Percentiles rank a stretch among this genome's conserved stretches.
Conservation (phyloP, 345 rosid species). For the Murraya koenigii region DNA sequence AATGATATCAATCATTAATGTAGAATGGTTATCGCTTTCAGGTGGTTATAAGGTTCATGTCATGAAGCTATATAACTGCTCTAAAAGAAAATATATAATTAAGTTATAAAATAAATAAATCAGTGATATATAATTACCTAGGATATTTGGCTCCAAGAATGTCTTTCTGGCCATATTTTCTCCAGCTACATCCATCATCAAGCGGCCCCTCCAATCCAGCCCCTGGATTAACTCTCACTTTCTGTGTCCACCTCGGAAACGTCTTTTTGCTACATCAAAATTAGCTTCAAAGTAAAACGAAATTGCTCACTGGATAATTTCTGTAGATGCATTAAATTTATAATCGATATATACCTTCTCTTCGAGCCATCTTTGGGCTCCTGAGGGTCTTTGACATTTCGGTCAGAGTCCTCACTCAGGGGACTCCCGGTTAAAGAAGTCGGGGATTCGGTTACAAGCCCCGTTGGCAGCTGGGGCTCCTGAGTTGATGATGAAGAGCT, state of each 20-base stretch:
- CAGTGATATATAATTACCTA: slow-evolving; percentile 30
- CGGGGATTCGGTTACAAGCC: slow-evolving; percentile 32
- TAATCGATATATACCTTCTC: slow-evolving; percentile 27
- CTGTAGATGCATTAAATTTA: too few relatives aligned
- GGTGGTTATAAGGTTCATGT: neutral
- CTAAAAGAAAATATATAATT: neutral
- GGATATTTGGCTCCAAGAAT: slow-evolving; percentile 80
- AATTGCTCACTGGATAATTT: too few relatives aligned
- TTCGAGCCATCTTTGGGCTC: slow-evolving; percentile 31
- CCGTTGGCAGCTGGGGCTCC: slow-evolving; percentile 1
- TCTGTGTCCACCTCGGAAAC: slow-evolving; percentile 50
- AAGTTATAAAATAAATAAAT: too few relatives aligned
- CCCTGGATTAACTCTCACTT: slow-evolving; percentile 52
- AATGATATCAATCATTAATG: too few relatives aligned
- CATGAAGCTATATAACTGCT: neutral
- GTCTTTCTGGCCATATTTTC: slow-evolving; percentile 92
- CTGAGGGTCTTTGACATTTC: slow-evolving; percentile 32
- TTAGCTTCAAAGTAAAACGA: too few relatives aligned
- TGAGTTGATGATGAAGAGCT: slow-evolving; percentile 2
- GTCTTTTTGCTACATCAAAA: slow-evolving; percentile 41
- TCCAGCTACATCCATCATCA: slow-evolving; percentile 92
- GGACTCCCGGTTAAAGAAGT: slow-evolving; percentile 53
- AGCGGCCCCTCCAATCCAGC: slow-evolving; percentile 53
- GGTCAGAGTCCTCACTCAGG: slow-evolving; percentile 68
- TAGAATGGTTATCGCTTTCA: too few relatives aligned